phyloP scores from a whole-genome alignment of 1,284 basidiomycete genomes.

The Nidula niveotomentosa region DNA sequence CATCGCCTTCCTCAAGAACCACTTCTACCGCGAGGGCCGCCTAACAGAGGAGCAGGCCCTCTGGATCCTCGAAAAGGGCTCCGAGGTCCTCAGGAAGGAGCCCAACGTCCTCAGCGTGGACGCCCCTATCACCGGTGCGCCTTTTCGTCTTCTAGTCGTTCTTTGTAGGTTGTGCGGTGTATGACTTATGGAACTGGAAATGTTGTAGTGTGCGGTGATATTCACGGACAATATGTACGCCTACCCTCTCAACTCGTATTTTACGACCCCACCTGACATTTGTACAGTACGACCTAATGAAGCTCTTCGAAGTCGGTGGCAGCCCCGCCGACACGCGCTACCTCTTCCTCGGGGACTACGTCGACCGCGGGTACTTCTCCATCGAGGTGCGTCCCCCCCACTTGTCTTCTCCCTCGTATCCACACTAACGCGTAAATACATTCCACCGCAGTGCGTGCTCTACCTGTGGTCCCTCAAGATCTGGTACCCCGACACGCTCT shows the following conservation, averaged over 20 bases:
- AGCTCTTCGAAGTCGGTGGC: slow-evolving; percentile 96
- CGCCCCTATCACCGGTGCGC: slow-evolving; percentile 92
- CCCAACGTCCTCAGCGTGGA: slow-evolving; percentile 87
- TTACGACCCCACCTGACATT: slow-evolving; percentile 1
- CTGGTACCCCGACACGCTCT: slow-evolving; percentile 89
- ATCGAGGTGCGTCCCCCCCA: slow-evolving; percentile 74
- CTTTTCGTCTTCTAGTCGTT: background rate
- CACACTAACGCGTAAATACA: background rate
- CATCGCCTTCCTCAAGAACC: slow-evolving; percentile 85
- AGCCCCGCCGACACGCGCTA: slow-evolving; percentile 88
- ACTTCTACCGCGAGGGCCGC: slow-evolving; percentile 91
- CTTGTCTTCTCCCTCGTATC: background rate
- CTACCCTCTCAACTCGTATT: slow-evolving; percentile 6
- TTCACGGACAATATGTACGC: slow-evolving; percentile 95
- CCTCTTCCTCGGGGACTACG: slow-evolving; percentile 97
- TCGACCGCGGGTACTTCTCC: slow-evolving; percentile 95
- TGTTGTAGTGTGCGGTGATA: slow-evolving; percentile 91
- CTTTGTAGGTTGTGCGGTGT: background rate
- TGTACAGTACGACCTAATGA: slow-evolving; percentile 93
- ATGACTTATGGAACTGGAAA: background rate
- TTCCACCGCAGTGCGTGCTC: slow-evolving; percentile 69
- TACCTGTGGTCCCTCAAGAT: slow-evolving; percentile 94
- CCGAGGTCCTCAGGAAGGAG: slow-evolving; percentile 76
- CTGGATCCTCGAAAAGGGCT: slow-evolving; percentile 82
- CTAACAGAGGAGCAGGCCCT: slow-evolving; percentile 88